phyloP scores from a whole-genome alignment of 116 monocot species.

The Zostera marina region DNA sequence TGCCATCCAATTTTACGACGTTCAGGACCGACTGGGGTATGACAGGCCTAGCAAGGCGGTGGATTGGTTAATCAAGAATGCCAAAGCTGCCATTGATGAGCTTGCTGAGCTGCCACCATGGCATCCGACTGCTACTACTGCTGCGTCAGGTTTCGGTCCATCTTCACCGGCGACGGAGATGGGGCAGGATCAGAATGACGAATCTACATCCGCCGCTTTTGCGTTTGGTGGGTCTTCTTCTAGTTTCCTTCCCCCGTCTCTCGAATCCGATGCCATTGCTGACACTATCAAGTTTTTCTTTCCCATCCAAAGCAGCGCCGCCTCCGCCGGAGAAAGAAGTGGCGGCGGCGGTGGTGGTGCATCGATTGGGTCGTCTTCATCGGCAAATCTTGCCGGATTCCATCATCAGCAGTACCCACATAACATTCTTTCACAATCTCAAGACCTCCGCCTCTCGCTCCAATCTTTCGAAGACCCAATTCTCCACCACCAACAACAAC shows the following conservation, averaged over 20 bases:
- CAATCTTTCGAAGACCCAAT: constrained; percentile 64
- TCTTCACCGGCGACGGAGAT: background rate
- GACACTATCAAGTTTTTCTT: constrained; percentile 93
- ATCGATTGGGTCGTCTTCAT: constrained; percentile 3
- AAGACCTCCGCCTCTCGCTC: constrained; percentile 85
- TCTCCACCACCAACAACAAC: constrained; percentile 13
- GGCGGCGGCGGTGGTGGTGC: background rate
- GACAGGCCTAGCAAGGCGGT: constrained; percentile 97
- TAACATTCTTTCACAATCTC: constrained; percentile 28
- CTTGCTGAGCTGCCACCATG: constrained; percentile 39
- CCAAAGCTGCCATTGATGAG: constrained; percentile 74
- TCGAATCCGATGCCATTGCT: constrained; percentile 64
- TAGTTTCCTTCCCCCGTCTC: constrained; percentile 41
- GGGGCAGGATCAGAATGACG: background rate
- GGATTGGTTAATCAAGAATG: constrained; percentile 81
- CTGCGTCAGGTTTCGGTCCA: constrained; percentile 3
- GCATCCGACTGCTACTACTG: constrained; percentile 13
- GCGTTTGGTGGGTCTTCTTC: constrained; percentile 8
- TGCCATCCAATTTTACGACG: constrained; percentile 94
- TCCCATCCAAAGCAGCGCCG: constrained; percentile 22
- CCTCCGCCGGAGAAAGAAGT: too few species aligned
- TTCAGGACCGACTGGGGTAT: constrained; percentile 89
- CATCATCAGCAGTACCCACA: constrained; percentile 40
- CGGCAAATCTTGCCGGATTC: constrained; percentile 16
- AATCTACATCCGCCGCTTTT: constrained; percentile 1